Percentiles rank a stretch among this genome's conserved stretches.
Conservation (phyloP, 805 yeast species). For the Candida boleticola region DNA sequence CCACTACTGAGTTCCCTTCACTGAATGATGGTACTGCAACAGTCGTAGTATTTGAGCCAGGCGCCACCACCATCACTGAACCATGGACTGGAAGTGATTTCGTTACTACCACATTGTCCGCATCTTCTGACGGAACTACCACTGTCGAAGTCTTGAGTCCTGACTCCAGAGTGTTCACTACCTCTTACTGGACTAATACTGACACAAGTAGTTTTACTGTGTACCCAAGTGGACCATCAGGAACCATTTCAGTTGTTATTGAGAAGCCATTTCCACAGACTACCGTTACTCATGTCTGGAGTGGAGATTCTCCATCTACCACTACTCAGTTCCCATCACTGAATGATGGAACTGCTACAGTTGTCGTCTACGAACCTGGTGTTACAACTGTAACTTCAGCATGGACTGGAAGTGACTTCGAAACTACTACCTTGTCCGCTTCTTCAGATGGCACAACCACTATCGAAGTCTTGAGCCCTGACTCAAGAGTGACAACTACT, state of each 20-base stretch:
- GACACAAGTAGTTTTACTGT: not conserved
- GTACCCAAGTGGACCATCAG: not conserved
- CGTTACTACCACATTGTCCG: not conserved
- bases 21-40: not conserved
- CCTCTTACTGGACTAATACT: not conserved
- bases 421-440: not conserved
- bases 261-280: not conserved
- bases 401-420: not conserved
- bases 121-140: not conserved
- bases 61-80: not conserved
- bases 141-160: not conserved
- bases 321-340: not conserved
- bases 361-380: not conserved
- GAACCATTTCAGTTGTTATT: not conserved
- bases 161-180: not conserved
- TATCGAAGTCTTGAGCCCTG: not conserved
- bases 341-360: not conserved
- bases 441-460: not conserved
- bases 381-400: not conserved
- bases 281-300: not conserved
- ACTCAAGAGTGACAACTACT: not conserved
- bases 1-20: not conserved
- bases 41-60: not conserved
- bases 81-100: not conserved
- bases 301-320: not conserved